Evolutionary conservation across 768 basidiomycete species (phyloP).

Genomic region (Mycena polygramma): DNA sequence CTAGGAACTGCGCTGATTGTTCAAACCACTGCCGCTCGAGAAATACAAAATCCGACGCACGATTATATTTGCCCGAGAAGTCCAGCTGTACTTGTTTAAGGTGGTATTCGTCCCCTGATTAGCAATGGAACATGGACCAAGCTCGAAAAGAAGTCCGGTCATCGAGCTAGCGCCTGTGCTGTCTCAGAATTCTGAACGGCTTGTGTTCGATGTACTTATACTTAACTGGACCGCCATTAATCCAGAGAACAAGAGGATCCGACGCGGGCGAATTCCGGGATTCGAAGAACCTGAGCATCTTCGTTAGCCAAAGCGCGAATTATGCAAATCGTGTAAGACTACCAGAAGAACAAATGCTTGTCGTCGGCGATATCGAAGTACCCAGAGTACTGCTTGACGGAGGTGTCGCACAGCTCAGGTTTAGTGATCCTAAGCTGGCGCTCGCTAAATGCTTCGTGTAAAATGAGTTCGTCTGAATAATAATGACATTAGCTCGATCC

Average conservation of each 20-base stretch:
- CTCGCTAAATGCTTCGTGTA: conserved; percentile 60
- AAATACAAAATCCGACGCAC: neutral
- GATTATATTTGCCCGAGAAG: conserved; percentile 78
- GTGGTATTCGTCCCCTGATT: conserved; percentile 79
- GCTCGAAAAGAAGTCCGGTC: conserved; percentile 91
- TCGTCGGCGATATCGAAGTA: conserved; percentile 86
- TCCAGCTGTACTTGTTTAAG: conserved; percentile 89
- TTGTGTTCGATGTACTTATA: neutral
- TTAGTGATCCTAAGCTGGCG: conserved; percentile 74
- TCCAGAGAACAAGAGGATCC: conserved; percentile 91
- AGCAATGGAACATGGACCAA: conserved; percentile 87
- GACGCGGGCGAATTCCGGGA: conserved; percentile 78
- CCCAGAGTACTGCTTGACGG: conserved; percentile 86
- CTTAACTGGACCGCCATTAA: conserved; percentile 79
- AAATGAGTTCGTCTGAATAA: conserved; percentile 73
- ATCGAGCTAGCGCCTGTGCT: conserved; percentile 67
- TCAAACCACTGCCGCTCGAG: neutral
- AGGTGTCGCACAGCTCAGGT: conserved; percentile 81
- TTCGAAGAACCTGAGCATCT: conserved; percentile 78
- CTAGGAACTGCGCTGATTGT: conserved; percentile 60
- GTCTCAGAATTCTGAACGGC: neutral
- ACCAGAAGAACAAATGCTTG: conserved; percentile 89
- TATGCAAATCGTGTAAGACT: neutral
- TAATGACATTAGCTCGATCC: neutral
- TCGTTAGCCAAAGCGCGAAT: neutral